A percentile compares a stretch with the other conserved stretches of the same genome.
Conservation (phyloP, 495 filamentous ascomycete species). For the Aspergillus sclerotiicarbonarius region DNA sequence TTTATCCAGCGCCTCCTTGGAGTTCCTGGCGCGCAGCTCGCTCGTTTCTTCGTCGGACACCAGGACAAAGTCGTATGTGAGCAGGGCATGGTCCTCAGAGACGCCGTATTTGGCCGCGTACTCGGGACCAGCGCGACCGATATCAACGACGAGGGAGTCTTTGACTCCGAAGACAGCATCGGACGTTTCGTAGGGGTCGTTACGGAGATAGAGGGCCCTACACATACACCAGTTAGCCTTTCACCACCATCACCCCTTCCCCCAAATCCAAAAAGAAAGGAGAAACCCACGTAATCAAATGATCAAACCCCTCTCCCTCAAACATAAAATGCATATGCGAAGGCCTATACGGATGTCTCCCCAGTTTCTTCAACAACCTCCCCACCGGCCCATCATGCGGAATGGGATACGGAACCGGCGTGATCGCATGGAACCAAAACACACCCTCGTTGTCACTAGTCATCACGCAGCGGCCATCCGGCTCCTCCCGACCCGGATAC, state of each 20-base stretch:
- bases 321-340: slow-evolving; percentile 97
- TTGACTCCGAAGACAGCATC: slow-evolving; percentile 96
- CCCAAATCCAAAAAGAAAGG: not conserved
- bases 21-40: slow-evolving; percentile 66
- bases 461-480: slow-evolving; percentile 82
- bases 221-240: not conserved
- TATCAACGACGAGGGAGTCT: slow-evolving; percentile 72
- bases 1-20: slow-evolving; percentile 66
- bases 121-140: slow-evolving; percentile 60
- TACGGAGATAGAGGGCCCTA: slow-evolving; percentile 76
- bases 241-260: slow-evolving; percentile 7
- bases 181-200: slow-evolving; percentile 84
- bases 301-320: slow-evolving; percentile 78
- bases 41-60: slow-evolving; percentile 68
- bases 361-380: slow-evolving; percentile 65
- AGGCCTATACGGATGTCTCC: slow-evolving; percentile 77
- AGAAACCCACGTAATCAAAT: slow-evolving; percentile 75
- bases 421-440: slow-evolving; percentile 89
- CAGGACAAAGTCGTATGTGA: slow-evolving; percentile 74
- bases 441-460: slow-evolving; percentile 63
- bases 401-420: slow-evolving; percentile 86
- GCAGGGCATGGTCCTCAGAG: slow-evolving; percentile 49
- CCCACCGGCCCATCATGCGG: slow-evolving; percentile 89
- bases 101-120: slow-evolving; percentile 59
- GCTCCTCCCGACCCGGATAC: slow-evolving; percentile 63